Percentiles rank a stretch among this genome's conserved stretches.
These are phyloP conservation scores for Hericium alpestre DNA, from an alignment of 768 basidiomycete species.

Conservation along the genomic window DNA sequence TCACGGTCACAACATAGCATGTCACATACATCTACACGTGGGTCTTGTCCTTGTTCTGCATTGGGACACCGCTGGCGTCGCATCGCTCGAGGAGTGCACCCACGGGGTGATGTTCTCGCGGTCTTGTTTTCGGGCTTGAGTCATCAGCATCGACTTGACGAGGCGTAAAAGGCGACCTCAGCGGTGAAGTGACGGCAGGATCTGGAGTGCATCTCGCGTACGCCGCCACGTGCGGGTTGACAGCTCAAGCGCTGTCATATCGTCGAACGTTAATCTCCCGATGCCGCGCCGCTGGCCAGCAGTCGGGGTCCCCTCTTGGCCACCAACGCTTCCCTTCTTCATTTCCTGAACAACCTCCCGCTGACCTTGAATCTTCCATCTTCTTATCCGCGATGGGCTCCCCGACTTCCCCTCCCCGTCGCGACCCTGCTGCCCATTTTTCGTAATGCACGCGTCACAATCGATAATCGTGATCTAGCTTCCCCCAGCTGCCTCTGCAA, in stretches of 20 bases:
- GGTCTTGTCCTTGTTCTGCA: not conserved
- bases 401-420: no score
- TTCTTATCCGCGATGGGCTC: no score
- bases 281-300: not conserved
- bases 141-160: no score
- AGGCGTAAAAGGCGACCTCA: no score
- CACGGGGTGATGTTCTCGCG: no score
- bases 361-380: not conserved
- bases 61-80: not conserved
- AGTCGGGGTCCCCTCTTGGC: not conserved
- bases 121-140: no score
- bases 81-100: no score
- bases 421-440: no score
- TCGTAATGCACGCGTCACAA: no score
- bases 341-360: not conserved
- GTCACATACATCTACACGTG: not conserved
- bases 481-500: no score
- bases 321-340: not conserved
- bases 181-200: not conserved
- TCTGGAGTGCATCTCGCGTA: not conserved
- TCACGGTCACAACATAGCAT: not conserved
- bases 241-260: not conserved
- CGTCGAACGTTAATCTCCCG: not conserved
- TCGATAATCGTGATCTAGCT: no score
- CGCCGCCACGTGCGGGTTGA: not conserved